Base-by-base conservation (phyloP, 2,329 filamentous ascomycete species). In the Botrytis sinoallii region DNA sequence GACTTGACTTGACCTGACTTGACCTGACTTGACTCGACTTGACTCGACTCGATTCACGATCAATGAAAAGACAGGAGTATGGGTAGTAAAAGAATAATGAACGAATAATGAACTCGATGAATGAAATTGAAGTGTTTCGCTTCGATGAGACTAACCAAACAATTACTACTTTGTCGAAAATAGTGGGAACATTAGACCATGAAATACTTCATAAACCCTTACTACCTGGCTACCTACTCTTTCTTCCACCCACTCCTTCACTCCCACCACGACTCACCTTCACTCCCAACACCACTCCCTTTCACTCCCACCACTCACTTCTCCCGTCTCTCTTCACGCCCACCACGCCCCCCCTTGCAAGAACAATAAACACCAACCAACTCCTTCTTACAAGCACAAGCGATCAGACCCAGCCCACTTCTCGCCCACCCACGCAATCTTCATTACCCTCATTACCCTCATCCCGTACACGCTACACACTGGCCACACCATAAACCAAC, bases 401-500 rank as follows among this genome's bases (percentile, higher is more conserved):
- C 52, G 52, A 55, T 18, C 48, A 52, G 52, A 55, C 12, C 25
- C 52, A 55, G n/a, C 52, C 52, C 52, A 55, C 52, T 55, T 29
- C 48, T 52, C 32, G 12, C 46, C 38, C n/a, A 32, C 46, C 5
- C 22, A 67, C 32, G 14, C 9, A 42, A 52, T 52, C 48, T 25
- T 52, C 48, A 52, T 52, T 22, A 32, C 60, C 25, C 35, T n/a
- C 59, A 60, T 20, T 9, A 44, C 61, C 60, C 44, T 46, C 5
- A 32, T 38, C 35, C 32, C 32, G 32, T 25, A 32, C 64, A n/a
- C 42, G 35, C 4, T 46, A 38, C 65, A 55, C 65, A 40, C 32
- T 63, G 60, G 60, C 60, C 60, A 63, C 38, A 64, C 61, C 40
- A 64, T 64, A 64, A 64, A 42, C 66, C 44, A n/a, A 55, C 48